Conservation (phyloP, 768 basidiomycete genomes). For the Lentinula sp. region DNA sequence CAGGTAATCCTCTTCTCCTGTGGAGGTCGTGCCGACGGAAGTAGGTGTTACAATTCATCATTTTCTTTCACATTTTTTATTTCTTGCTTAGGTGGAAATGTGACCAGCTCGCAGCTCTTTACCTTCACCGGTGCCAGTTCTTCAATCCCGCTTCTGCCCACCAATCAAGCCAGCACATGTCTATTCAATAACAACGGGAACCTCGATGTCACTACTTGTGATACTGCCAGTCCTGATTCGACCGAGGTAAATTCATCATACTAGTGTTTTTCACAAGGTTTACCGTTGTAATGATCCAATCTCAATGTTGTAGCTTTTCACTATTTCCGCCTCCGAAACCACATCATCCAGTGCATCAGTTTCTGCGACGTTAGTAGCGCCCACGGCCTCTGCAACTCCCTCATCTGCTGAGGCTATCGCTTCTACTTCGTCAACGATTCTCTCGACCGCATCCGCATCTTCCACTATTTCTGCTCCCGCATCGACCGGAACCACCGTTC, state of each 20-base stretch:
- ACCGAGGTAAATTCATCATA: background rate
- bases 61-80: too few relatives aligned
- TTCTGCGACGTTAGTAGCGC: too few relatives aligned
- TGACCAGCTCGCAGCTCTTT: slow-evolving; percentile 17
- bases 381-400: too few relatives aligned
- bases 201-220: background rate
- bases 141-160: slow-evolving; percentile 10
- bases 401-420: too few relatives aligned
- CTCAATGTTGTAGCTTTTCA: too few relatives aligned
- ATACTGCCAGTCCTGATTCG: background rate
- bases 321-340: too few relatives aligned
- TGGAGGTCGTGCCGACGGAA: slow-evolving; percentile 17
- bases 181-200: slow-evolving; percentile 4
- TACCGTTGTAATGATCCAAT: too few relatives aligned
- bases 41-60: slow-evolving; percentile 1
- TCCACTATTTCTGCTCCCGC: background rate
- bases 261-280: too few relatives aligned
- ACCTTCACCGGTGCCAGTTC: slow-evolving; percentile 8
- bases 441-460: too few relatives aligned
- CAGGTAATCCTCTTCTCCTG: slow-evolving; percentile 19
- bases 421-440: too few relatives aligned
- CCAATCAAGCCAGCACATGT: background rate
- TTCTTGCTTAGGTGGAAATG: slow-evolving; percentile 4
- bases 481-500: slow-evolving; percentile 5
- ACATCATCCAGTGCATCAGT: too few relatives aligned